Base-by-base conservation (phyloP, 805 yeast genomes). In the Candida sakaeoensis region DNA sequence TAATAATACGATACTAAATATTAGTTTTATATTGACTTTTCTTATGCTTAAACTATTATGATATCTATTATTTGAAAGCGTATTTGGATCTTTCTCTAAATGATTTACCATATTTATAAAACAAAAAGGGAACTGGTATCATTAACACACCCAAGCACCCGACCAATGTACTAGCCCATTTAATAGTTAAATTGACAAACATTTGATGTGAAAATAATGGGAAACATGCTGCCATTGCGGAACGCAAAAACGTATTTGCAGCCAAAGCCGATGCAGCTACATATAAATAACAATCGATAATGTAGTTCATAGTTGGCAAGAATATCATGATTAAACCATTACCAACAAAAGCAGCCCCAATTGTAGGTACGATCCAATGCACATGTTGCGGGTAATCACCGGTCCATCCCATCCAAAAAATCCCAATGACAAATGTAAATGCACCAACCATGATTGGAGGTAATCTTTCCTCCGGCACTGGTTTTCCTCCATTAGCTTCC, bases 371-470 rank as follows among this genome's bases (percentile, higher is more conserved):
- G 34, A 79, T 81, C 90, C 91, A 89, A 55, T 82, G 95, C 29
- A 86, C 77, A n/a, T 61, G 60, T 23, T 80, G 60, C 34, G 77
- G 82, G 60, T 80, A 89, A 47, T 78, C 74, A 56, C 95, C 96
- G 8, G 91, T 68, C 96, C 96, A 89, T 42, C 85, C 77, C 59
- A 89, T 71, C 95, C 95, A 85, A 53, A 88, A 71, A 46, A 88
- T 65, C 39, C 96, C 96, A 40, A 77, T 67, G 19, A 95, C 84
- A 67, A 89, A 86, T 6, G 74, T 55, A 39, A 85, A 47, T 18
- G 82, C 80, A 23, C 95, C 90, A 31, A 73, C 60, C 63, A 86
- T 75, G 82, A 88, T 77, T 68, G 90, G 80, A 14, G 81, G 79
- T 41, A 89, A 68, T 60, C 96, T 78, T 24, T 80, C 83, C 60